Percentiles rank a stretch among this genome's conserved stretches.
phyloP scores from a whole-genome alignment of 345 rosid genomes.

The Syzygium grande region DNA sequence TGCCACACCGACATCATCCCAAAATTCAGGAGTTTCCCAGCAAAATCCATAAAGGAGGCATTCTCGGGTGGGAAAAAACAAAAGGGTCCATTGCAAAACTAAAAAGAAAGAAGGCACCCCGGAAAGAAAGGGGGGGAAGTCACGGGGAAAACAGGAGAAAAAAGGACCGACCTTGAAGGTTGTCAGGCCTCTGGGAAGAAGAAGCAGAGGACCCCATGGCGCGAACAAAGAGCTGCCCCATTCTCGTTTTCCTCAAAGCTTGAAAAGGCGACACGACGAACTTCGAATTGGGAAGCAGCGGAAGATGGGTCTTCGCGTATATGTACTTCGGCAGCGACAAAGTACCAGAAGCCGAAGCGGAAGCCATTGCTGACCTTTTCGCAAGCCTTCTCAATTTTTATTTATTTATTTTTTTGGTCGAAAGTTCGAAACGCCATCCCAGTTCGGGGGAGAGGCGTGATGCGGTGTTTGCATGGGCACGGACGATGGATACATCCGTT shows the following conservation, averaged over 20 bases:
- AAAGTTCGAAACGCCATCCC: not conserved
- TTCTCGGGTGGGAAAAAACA: not conserved
- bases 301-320: slow-evolving; percentile 6
- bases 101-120: not conserved
- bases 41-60: not conserved
- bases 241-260: slow-evolving; percentile 3
- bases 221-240: slow-evolving; percentile 20
- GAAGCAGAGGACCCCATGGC: slow-evolving; percentile 85
- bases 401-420: not conserved
- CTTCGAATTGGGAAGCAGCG: slow-evolving; percentile 4
- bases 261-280: not conserved
- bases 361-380: slow-evolving; percentile 5
- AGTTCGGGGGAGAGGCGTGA: not conserved
- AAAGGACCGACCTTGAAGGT: slow-evolving; percentile 23
- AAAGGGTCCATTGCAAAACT: not conserved
- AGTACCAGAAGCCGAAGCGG: slow-evolving; percentile 5
- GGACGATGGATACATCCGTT: not conserved
- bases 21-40: not conserved
- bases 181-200: slow-evolving; percentile 74
- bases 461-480: not conserved
- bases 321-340: slow-evolving; percentile 3
- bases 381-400: not conserved
- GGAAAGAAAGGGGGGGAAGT: too few species aligned
- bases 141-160: not conserved
- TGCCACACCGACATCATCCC: slow-evolving; percentile 8